These are phyloP conservation scores for Plantago ovata DNA, from an alignment of 257 asterid species.

Conservation along the genomic window DNA sequence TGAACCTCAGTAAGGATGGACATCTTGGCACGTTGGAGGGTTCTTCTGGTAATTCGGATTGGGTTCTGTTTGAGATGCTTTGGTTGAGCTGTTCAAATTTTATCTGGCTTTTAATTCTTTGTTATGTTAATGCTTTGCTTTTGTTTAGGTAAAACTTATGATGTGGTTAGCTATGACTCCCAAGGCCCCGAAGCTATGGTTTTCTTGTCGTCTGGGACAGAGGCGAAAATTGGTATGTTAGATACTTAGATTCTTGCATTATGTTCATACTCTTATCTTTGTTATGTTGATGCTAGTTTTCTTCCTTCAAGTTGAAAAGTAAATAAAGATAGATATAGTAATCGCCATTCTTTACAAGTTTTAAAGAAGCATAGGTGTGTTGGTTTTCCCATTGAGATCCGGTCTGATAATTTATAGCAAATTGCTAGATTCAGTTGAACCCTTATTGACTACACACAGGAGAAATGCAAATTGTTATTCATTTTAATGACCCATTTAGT, in stretches of 20 bases:
- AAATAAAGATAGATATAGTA: background rate
- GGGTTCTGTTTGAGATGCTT: no score
- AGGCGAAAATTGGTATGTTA: constrained; percentile 50
- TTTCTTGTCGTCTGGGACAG: constrained; percentile 46
- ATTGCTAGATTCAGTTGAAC: no score
- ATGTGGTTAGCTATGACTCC: constrained; percentile 41
- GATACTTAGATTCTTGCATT: background rate
- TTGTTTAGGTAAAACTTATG: constrained; percentile 63
- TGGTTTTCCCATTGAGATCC: no score
- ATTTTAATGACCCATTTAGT: background rate
- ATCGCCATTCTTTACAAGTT: background rate
- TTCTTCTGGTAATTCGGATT: constrained; percentile 44
- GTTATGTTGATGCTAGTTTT: no score
- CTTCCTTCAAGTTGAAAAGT: background rate
- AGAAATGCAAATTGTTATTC: no score
- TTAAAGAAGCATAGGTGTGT: background rate
- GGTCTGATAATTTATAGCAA: no score
- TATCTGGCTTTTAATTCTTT: constrained; percentile 4
- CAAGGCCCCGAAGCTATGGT: constrained; percentile 49
- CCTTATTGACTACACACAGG: no score
- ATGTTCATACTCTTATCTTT: no score
- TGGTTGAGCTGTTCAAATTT: background rate
- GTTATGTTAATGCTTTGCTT: constrained; percentile 12
- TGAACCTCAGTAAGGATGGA: constrained; percentile 49
- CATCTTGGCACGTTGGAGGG: constrained; percentile 44